Evolutionary conservation across 768 basidiomycete genomes (phyloP), one percentile per base, ranked within the genome.

Genomic region (Tephrocybe sp.): DNA sequence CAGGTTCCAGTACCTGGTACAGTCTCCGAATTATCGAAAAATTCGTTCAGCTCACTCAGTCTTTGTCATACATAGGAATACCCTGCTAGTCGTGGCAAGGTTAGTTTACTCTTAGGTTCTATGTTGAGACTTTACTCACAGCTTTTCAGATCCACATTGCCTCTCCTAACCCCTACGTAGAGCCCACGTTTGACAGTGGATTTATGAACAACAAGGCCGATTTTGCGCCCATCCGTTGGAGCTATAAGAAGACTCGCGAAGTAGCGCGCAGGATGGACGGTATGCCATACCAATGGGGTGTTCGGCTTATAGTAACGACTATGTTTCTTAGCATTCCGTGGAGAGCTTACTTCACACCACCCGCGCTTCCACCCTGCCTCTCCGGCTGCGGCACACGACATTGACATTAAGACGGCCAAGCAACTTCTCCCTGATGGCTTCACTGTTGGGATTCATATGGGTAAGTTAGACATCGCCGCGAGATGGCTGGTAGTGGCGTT

Each of bases 171-270:
- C 84, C 85, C 4, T 87, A 85, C 68, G 65, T 69, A 57, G 80
- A 79, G 56, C 84, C 85, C 4, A 71, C 64, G 68, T 86, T 85
- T 60, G 85, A 87, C 69, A 78, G 76, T 52, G 85, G 85, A n/a
- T 86, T 87, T 78, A 82, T 87, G 85, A 86, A 84, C 71, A 64
- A 86, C 72, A 84, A 84, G 72, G 85, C 85, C 23, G 85, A 87
- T 70, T 85, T 85, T 59, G 84, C 83, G 19, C 85, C 85, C 12
- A 82, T 86, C 57, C 80, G 84, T 32, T 87, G 85, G 85, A 82
- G 82, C 62, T 87, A 87, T 73, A 87, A 87, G 80, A 82, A 81
- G 74, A 84, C 83, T 13, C 80, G 85, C 56, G 85, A 87, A 59
- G 69, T 87, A 19, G 85, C 84, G 19, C 75, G 85, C 57, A 72